Percentiles rank a stretch among this genome's conserved stretches.
Conservation (phyloP, 352 stramenopile genomes). For the Globisporangium radiosum region DNA sequence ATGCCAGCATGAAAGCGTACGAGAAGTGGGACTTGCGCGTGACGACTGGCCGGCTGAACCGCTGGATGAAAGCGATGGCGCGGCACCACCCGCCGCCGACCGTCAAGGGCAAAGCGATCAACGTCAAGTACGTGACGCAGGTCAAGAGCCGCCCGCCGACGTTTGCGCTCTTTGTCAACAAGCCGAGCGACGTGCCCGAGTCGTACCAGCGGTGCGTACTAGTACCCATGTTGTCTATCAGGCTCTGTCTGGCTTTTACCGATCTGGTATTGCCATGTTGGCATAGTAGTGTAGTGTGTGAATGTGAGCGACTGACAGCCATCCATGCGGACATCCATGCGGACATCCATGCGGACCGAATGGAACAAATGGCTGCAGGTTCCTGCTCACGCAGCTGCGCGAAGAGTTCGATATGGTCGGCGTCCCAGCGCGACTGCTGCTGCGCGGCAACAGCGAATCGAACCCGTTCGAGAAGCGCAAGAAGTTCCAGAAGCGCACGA, state of each 20-base stretch:
- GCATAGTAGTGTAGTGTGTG: no score
- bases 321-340: no score
- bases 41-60: constrained; percentile 68
- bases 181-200: constrained; percentile 63
- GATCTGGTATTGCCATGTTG: not conserved
- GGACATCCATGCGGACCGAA: no score
- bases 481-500: constrained; percentile 78
- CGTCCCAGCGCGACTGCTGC: constrained; percentile 63
- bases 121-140: constrained; percentile 86
- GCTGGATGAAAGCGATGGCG: constrained; percentile 80
- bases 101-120: constrained; percentile 77
- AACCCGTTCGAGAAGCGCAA: constrained; percentile 83
- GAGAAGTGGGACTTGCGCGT: constrained; percentile 77
- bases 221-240: not conserved
- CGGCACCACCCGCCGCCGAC: constrained; percentile 77
- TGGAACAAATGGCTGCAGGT: constrained; percentile 16
- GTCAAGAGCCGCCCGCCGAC: constrained; percentile 77
- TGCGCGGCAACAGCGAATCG: constrained; percentile 62
- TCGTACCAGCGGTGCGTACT: constrained; percentile 53
- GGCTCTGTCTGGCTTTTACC: not conserved
- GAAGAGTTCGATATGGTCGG: constrained; percentile 85
- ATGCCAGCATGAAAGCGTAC: constrained; percentile 60
- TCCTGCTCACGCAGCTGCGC: constrained; percentile 68
- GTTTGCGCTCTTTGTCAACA: constrained; percentile 81
- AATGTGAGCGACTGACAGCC: no score